Base-by-base conservation (phyloP, 495 filamentous ascomycete genomes). In the Trichoderma reesei region DNA sequence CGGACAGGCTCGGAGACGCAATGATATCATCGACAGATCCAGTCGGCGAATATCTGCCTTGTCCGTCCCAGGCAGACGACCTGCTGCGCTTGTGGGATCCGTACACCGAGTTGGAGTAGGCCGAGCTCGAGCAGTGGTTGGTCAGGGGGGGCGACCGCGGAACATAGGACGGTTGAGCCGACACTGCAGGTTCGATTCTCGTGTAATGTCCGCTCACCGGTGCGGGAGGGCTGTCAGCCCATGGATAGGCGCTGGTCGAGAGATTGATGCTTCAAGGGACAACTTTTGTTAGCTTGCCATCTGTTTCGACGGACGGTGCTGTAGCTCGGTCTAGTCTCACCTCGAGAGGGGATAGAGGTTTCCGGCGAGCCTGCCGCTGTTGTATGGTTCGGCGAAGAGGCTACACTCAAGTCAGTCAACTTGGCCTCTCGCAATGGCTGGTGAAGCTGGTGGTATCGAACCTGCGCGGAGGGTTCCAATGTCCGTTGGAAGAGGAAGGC, bases 21-120 rank as follows among this genome's bases (percentile, higher is more conserved):
- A 78, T 72, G 41, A 80, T 72, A 64, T 81, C 79, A 70, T 81
- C 79, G 64, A 80, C 69, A 37, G 79, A 80, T 66, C 79, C 78
- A 42, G 76, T 69, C 0, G 78, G 77, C 39, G 79, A 81, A 66
- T 78, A 80, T 67, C 68, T 71, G 63, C 64, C 67, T 44, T 72
- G 75, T 8, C 68, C 70, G 20, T 79, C 76, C 78, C 78, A 79
- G 16, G 66, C 65, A 56, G 74, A 73, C 7, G 76, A 70, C 36
- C 65, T 68, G 46, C 70, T 69, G 64, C 68, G 71, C 61, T 70
- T 69, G 67, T 76, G 75, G 31, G 74, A 69, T 54, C 67, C 70
- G 41, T 76, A 76, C 8, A 56, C 31, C 5, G 51, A 33, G 26
- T 14, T 14, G 9, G 51, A 13, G 26, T 56, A 56, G 26, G 34